These are phyloP conservation scores for Linnemannia elongata DNA, from an alignment of 192 early-diverging fungal species.

Conservation along the genomic window DNA sequence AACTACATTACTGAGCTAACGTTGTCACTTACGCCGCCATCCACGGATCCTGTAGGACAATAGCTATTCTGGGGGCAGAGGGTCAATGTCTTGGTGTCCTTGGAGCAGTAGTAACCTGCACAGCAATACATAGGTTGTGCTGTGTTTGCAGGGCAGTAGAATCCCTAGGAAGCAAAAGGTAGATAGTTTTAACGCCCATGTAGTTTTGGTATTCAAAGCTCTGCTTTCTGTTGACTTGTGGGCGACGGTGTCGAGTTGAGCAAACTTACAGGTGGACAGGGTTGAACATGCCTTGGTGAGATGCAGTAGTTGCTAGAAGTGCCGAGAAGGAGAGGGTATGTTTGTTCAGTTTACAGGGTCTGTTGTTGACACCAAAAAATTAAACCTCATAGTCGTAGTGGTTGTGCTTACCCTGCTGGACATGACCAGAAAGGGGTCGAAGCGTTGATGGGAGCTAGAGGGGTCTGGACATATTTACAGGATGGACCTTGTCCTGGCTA, in stretches of 20 bases:
- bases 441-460: slow-evolving; percentile 8
- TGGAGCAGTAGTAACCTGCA: slow-evolving; percentile 68
- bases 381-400: background rate
- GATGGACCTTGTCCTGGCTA: slow-evolving; percentile 27
- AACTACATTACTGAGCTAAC: background rate
- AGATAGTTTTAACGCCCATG: background rate
- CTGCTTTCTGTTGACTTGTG: background rate
- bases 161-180: slow-evolving; percentile 33
- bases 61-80: slow-evolving; percentile 67
- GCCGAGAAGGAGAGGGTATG: background rate
- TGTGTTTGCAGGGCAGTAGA: slow-evolving; percentile 66
- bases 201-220: background rate
- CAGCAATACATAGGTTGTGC: slow-evolving; percentile 74
- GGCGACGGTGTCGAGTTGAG: background rate
- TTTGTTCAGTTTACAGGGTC: background rate
- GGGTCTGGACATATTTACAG: slow-evolving; percentile 47
- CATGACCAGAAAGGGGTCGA: slow-evolving; percentile 40
- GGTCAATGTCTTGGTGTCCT: slow-evolving; percentile 52
- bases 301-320: slow-evolving; percentile 28
- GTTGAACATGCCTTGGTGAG: slow-evolving; percentile 33
- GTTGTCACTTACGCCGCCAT: slow-evolving; percentile 24
- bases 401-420: slow-evolving; percentile 30
- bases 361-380: background rate
- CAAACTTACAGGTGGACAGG: slow-evolving; percentile 35
- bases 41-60: slow-evolving; percentile 65